phyloP scores from a whole-genome alignment of 768 basidiomycete species.

The Vararia minispora region DNA sequence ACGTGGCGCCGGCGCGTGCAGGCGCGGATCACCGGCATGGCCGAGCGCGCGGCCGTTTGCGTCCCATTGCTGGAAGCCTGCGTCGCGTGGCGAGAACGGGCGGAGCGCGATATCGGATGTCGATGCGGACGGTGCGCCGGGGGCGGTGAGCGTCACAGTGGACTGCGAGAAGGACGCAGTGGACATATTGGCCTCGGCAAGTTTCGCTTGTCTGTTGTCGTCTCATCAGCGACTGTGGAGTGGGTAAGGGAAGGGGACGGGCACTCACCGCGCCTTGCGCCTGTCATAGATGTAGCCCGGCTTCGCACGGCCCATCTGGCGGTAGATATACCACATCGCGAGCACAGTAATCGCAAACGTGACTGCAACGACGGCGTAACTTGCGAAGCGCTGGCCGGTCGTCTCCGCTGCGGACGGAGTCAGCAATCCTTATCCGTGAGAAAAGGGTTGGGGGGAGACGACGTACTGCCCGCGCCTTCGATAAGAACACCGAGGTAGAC shows the following conservation, averaged over 20 bases:
- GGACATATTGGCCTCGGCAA: constrained; percentile 14
- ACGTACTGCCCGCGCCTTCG: constrained; percentile 21
- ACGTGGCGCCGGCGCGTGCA: constrained; percentile 45
- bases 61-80: constrained; percentile 38
- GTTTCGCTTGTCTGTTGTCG: constrained; percentile 40
- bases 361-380: constrained; percentile 52
- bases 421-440: constrained; percentile 15
- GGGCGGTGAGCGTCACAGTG: constrained; percentile 19
- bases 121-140: constrained; percentile 27
- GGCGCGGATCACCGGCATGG: constrained; percentile 29
- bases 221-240: constrained; percentile 3
- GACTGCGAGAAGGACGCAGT: constrained; percentile 19
- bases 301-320: constrained; percentile 58
- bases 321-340: constrained; percentile 80
- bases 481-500: constrained; percentile 84
- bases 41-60: constrained; percentile 37
- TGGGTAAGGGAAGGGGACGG: background rate
- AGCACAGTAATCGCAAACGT: constrained; percentile 61
- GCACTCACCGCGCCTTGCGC: constrained; percentile 54
- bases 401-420: constrained; percentile 20
- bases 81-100: constrained; percentile 17
- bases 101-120: constrained; percentile 33
- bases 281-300: constrained; percentile 55
- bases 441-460: background rate
- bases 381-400: constrained; percentile 48